phyloP scores from a whole-genome alignment of 495 filamentous ascomycete species.

The Poronia punctata region DNA sequence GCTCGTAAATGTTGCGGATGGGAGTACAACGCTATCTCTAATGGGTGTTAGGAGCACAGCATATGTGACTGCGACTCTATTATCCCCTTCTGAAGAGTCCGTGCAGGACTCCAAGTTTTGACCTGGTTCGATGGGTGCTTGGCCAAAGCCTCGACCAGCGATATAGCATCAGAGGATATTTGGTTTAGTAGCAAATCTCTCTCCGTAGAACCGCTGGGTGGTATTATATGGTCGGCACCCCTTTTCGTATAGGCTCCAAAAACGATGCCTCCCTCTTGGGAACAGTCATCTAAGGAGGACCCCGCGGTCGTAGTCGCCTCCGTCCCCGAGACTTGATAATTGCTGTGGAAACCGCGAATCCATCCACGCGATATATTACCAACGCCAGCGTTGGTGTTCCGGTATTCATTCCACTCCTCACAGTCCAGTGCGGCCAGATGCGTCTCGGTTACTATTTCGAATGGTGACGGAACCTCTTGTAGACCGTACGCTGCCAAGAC shows the following conservation, averaged over 20 bases:
- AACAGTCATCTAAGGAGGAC: background rate
- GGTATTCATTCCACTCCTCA: slow-evolving; percentile 32
- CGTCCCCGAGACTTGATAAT: slow-evolving; percentile 10
- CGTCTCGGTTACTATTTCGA: slow-evolving; percentile 28
- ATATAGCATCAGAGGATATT: slow-evolving; percentile 27
- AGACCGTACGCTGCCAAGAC: slow-evolving; percentile 35
- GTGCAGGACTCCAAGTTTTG: too few relatives aligned
- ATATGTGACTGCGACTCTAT: too few relatives aligned
- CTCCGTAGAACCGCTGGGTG: slow-evolving; percentile 7
- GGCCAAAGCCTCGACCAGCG: slow-evolving; percentile 29
- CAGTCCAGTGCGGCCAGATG: slow-evolving; percentile 27
- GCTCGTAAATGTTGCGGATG: too few relatives aligned
- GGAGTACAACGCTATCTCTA: too few relatives aligned
- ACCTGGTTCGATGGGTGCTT: slow-evolving; percentile 12
- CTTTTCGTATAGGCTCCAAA: slow-evolving; percentile 33
- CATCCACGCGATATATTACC: slow-evolving; percentile 31
- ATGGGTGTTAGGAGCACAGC: too few relatives aligned
- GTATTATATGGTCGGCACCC: slow-evolving; percentile 1
- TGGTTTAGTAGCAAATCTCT: slow-evolving; percentile 13
- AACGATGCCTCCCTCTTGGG: slow-evolving; percentile 29
- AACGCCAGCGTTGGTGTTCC: slow-evolving; percentile 15
- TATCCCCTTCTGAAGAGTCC: too few relatives aligned
- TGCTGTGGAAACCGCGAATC: slow-evolving; percentile 31
- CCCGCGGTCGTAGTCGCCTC: background rate
- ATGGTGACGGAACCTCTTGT: slow-evolving; percentile 23